These are phyloP conservation scores for Tricholoma flavovirens DNA, from an alignment of 768 basidiomycete genomes.

Conservation along the genomic window DNA sequence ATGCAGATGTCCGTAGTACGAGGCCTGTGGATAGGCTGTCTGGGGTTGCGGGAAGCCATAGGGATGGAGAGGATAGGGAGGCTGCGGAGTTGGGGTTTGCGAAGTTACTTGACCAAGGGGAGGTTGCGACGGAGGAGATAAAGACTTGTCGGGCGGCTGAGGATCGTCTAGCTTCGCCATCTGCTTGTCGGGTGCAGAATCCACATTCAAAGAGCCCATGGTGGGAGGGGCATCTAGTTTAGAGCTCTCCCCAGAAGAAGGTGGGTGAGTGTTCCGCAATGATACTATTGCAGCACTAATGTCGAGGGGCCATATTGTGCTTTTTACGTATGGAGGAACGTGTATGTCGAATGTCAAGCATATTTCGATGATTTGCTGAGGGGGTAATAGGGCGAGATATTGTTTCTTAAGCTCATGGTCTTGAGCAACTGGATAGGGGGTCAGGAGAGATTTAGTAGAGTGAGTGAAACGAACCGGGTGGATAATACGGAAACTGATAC, in stretches of 20 bases:
- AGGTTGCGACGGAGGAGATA: conserved; percentile 14
- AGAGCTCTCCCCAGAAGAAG: conserved; percentile 12
- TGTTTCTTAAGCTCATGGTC: conserved; percentile 65
- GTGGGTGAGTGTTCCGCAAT: conserved; percentile 32
- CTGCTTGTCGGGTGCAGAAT: conserved; percentile 11
- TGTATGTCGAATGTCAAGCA: conserved; percentile 68
- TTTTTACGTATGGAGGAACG: conserved; percentile 58
- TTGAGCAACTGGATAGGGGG: conserved; percentile 25
- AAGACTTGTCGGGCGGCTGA: conserved; percentile 22
- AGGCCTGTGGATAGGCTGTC: conserved; percentile 57
- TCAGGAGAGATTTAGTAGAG: conserved; percentile 13
- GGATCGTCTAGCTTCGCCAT: conserved; percentile 16
- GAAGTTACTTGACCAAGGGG: conserved; percentile 14
- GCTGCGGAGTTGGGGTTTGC: conserved; percentile 5
- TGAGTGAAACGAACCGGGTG: conserved; percentile 21
- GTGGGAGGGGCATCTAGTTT: conserved; percentile 6
- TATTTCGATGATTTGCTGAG: conserved; percentile 72
- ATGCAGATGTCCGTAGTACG: conserved; percentile 54
- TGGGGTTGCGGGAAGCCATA: conserved; percentile 47
- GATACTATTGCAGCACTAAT: conserved; percentile 57
- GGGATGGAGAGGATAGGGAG: conserved; percentile 47
- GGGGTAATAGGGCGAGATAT: conserved; percentile 63
- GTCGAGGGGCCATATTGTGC: conserved; percentile 69
- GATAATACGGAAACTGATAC: conserved; percentile 32
- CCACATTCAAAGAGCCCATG: conserved; percentile 16